Evolutionary conservation across 140 eudicot species (phyloP), one percentile per base, ranked within the genome.

Genomic region (Erigeron philadelphicus): DNA sequence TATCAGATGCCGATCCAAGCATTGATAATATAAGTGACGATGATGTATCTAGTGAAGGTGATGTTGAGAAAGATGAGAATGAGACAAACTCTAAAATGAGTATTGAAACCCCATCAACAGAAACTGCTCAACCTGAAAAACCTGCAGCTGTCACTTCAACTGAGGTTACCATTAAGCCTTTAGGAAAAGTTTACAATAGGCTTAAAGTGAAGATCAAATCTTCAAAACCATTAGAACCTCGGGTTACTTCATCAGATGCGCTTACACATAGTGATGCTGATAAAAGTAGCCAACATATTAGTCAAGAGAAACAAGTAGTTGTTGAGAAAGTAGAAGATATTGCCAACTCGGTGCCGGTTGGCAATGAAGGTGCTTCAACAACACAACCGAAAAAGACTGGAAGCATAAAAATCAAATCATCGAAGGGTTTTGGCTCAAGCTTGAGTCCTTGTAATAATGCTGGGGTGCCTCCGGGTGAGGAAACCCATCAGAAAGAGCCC

Each of bases 261-360:
- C 92, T 71, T 17, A 74, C 76, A 21, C 95, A 79, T 18, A 92
- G 86, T 81, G 90, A 86, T 75, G 71, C 92, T 18, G 88, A 81
- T 57, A 88, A 78, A 72, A 88, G 92, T 75, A 78, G 87, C 60
- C 88, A 77, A 23, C 84, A 74, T 55, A 70, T 77, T 50, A 84
- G 80, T 48, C 68, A 75, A 48, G 95, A 84, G 9, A 84, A 82
- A 52, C 93, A 67, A 67, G 80, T 21, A 50, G 81, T 70, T 67
- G 73, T 61, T 76, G 95, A 85, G 54, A 85, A 88, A 68, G 75
- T 74, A 72, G 98, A 91, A 85, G 95, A 88, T 41, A 88, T 89
- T 74, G 90, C 84, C 7, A 90, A 74, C 72, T 80, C 94, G 6
- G 79, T 84, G 56, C 84, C 87, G 46, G 96, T 85, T 70, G 72